These are phyloP conservation scores for Fusarium dlaminii DNA, from an alignment of 2,329 filamentous ascomycete species.

Conservation along the genomic window DNA sequence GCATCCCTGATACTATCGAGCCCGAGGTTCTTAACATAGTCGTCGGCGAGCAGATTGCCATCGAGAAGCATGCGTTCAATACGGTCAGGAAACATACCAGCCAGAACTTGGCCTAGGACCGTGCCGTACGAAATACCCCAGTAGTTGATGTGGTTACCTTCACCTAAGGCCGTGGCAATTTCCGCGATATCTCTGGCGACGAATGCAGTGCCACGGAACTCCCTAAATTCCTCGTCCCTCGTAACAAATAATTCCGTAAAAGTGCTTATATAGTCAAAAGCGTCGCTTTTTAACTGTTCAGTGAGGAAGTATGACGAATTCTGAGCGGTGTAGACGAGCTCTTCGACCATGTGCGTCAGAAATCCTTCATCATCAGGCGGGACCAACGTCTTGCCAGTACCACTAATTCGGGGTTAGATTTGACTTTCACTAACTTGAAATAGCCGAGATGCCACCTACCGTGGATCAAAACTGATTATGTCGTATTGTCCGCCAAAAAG, in stretches of 20 bases:
- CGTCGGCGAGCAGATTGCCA: slow-evolving; percentile 13
- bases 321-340: not conserved
- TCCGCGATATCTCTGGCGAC: slow-evolving; percentile 48
- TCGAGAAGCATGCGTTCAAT: slow-evolving; percentile 33
- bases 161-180: slow-evolving; percentile 48
- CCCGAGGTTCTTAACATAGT: not conserved
- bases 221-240: too few relatives aligned
- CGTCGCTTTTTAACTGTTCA: not conserved
- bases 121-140: slow-evolving; percentile 45
- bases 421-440: not conserved
- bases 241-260: not conserved
- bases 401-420: not conserved
- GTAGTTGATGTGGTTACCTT: slow-evolving; percentile 47
- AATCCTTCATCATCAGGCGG: not conserved
- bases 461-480: not conserved
- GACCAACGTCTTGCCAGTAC: not conserved
- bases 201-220: not conserved
- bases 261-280: not conserved
- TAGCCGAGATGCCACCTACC: not conserved
- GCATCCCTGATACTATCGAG: rapidly evolving
- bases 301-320: too few relatives aligned
- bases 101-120: slow-evolving; percentile 28
- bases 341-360: rapidly evolving
- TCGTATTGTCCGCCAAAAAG: not conserved
- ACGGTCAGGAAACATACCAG: slow-evolving; percentile 36